phyloP scores from a whole-genome alignment of 1,284 basidiomycete species.

The Polyporus tsugae region DNA sequence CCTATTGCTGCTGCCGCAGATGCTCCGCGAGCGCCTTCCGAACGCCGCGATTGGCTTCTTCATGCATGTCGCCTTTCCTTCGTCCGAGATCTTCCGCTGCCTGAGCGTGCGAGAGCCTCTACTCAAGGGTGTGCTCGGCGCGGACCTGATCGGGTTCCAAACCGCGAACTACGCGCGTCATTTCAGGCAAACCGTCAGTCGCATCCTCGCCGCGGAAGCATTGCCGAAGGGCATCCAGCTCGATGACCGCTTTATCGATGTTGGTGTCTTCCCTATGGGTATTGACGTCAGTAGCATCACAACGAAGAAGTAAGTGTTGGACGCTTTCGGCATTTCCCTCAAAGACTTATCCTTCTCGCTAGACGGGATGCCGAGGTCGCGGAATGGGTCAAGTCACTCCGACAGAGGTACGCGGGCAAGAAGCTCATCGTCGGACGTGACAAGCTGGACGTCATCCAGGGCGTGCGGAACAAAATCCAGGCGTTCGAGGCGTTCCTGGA shows the following conservation, averaged over 20 bases:
- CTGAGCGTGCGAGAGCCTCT: conserved; percentile 73
- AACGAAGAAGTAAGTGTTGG: conserved; percentile 63
- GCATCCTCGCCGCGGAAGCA: conserved; percentile 84
- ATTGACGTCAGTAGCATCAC: conserved; percentile 82
- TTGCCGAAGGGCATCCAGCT: conserved; percentile 86
- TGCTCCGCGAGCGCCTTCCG: conserved; percentile 71
- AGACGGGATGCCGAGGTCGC: conserved; percentile 81
- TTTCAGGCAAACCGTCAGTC: conserved; percentile 84
- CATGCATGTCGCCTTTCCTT: conserved; percentile 89
- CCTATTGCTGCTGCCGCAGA: conserved; percentile 82
- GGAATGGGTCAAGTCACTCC: conserved; percentile 82
- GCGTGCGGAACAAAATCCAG: conserved; percentile 83
- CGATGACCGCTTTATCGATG: conserved; percentile 75
- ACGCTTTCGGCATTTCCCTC: too few species aligned
- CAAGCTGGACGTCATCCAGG: conserved; percentile 89
- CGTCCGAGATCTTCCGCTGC: conserved; percentile 89
- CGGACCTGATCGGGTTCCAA: conserved; percentile 84
- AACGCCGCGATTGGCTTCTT: conserved; percentile 87
- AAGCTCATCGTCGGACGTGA: conserved; percentile 89
- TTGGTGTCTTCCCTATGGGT: conserved; percentile 90
- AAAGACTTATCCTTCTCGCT: background rate
- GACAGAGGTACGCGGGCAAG: conserved; percentile 84
- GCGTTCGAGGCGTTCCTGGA: conserved; percentile 89
- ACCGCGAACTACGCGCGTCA: conserved; percentile 84
- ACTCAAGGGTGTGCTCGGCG: conserved; percentile 78